Base-by-base conservation (phyloP, 768 basidiomycete genomes). In the Amanita rubescens region DNA sequence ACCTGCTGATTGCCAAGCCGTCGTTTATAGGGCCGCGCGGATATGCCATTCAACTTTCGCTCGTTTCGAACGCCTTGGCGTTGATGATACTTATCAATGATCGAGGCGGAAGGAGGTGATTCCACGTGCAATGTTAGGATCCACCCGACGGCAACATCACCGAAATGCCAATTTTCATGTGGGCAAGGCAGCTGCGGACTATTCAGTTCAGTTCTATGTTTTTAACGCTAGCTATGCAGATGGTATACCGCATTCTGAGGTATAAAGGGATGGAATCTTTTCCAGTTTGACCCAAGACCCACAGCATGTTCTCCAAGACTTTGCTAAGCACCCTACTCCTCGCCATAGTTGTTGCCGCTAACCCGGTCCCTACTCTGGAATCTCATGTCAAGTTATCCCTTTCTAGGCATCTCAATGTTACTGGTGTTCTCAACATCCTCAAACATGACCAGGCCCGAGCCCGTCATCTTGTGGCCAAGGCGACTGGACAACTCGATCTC, bases 351-450 rank as follows among this genome's bases (percentile, higher is more conserved):
- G 74, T 75, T 37, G 71, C 66, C 49, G 76, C 76, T 48, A 73
- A 71, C 46, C 77, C 77, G 0, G 62, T 77, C 43, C 63, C 75
- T 45, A 62, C 79, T 22, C 67, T 70, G 50, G 62, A 69, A 55
- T 66, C 72, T 9, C 66, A 62, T 22, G 66, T 80, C 47, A 74
- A 74, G 4, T 63, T 85, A 24, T 71, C 78, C 17, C 62, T 86
- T 42, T 74, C 81, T n/a, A 76, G 76, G 62, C 69, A 72, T 53
- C 59, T 82, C 61, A 82, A 83, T 65, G 54, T 72, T 54, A 77
- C 70, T n/a, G 76, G 77, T 58, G 59, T 74, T 14, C 65, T 68
- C 54, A 78, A 77, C 53, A 65, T 86, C 41, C 48, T 82, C 20
- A 63, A 71, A 41, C 73, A 71, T 53, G 84, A 85, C 60, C 72